phyloP scores from a whole-genome alignment of 1,284 basidiomycete genomes.

The Microbotryomycetes sp. region DNA sequence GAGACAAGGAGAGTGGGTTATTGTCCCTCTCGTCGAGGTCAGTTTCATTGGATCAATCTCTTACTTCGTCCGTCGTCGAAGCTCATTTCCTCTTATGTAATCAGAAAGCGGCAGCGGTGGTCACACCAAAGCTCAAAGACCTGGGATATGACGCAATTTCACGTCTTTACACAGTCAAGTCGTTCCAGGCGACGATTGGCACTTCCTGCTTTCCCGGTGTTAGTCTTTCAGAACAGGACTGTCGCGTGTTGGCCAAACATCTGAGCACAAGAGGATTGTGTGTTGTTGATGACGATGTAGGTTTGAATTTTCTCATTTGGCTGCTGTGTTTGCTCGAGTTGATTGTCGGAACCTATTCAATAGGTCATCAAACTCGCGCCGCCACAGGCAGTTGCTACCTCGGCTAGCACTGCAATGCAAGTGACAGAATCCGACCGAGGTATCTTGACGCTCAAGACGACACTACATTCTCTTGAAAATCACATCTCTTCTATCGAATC shows the following conservation, averaged over 20 bases:
- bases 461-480: slow-evolving; percentile 17
- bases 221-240: slow-evolving; percentile 16
- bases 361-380: slow-evolving; percentile 29
- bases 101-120: slow-evolving; percentile 14
- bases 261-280: slow-evolving; percentile 13
- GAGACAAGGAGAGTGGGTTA: slow-evolving; percentile 30
- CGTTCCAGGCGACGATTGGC: slow-evolving; percentile 15
- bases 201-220: slow-evolving; percentile 9
- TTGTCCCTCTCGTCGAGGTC: slow-evolving; percentile 34
- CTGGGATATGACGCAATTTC: slow-evolving; percentile 21
- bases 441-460: slow-evolving; percentile 19
- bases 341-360: background rate
- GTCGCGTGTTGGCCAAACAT: slow-evolving; percentile 15
- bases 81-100: background rate
- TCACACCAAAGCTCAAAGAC: slow-evolving; percentile 7
- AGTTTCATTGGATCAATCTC: too few species aligned
- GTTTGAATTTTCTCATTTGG: background rate
- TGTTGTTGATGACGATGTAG: slow-evolving; percentile 21
- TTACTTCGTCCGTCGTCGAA: background rate
- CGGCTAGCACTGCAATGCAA: background rate
- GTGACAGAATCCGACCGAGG: slow-evolving; percentile 25
- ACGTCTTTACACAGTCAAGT: slow-evolving; percentile 22
- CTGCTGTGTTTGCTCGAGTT: too few species aligned
- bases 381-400: slow-evolving; percentile 2
- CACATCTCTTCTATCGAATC: slow-evolving; percentile 24